These are phyloP conservation scores for Ceratocystis smalleyi DNA, from an alignment of 2,329 filamentous ascomycete species.

Conservation along the genomic window DNA sequence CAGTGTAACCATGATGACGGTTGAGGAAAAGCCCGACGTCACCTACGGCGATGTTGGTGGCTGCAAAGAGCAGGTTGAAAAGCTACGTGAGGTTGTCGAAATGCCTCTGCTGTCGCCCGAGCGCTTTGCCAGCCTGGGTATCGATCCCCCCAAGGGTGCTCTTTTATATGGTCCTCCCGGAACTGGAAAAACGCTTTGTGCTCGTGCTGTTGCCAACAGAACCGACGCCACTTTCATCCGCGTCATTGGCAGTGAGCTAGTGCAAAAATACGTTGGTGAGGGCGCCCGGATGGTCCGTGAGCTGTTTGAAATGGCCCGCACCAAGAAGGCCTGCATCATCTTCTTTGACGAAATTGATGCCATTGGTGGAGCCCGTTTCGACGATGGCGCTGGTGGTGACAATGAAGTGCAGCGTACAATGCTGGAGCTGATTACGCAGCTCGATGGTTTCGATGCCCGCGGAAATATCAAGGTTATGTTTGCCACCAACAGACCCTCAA, in stretches of 20 bases:
- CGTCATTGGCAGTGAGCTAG: slow-evolving; percentile 92
- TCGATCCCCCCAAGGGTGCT: slow-evolving; percentile 94
- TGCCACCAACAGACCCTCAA: slow-evolving; percentile 90
- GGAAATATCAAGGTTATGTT: slow-evolving; percentile 99
- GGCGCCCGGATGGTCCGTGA: slow-evolving; percentile 97
- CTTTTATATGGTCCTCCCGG: slow-evolving; percentile 91
- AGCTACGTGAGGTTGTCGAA: slow-evolving; percentile 94
- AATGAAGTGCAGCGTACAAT: slow-evolving; percentile 97
- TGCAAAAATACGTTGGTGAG: slow-evolving; percentile 98
- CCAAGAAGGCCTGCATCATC: slow-evolving; percentile 99
- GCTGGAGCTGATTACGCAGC: slow-evolving; percentile 91
- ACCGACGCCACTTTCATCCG: slow-evolving; percentile 98
- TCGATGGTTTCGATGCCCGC: slow-evolving; percentile 89
- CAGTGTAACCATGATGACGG: slow-evolving; percentile 99
- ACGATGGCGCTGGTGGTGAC: slow-evolving; percentile 89
- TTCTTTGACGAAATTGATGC: slow-evolving; percentile 94
- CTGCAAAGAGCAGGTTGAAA: slow-evolving; percentile 99
- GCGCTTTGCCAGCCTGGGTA: slow-evolving; percentile 95
- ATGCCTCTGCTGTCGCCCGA: slow-evolving; percentile 95
- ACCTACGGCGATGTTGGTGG: slow-evolving; percentile 98
- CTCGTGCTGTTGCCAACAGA: slow-evolving; percentile 89
- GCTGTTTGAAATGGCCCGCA: slow-evolving; percentile 97
- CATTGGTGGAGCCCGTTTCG: slow-evolving; percentile 87
- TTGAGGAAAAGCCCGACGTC: slow-evolving; percentile 98
- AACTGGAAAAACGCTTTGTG: slow-evolving; percentile 98